Evolutionary conservation across 495 filamentous ascomycete species (phyloP).

Genomic region (Trichocladium antarcticum): DNA sequence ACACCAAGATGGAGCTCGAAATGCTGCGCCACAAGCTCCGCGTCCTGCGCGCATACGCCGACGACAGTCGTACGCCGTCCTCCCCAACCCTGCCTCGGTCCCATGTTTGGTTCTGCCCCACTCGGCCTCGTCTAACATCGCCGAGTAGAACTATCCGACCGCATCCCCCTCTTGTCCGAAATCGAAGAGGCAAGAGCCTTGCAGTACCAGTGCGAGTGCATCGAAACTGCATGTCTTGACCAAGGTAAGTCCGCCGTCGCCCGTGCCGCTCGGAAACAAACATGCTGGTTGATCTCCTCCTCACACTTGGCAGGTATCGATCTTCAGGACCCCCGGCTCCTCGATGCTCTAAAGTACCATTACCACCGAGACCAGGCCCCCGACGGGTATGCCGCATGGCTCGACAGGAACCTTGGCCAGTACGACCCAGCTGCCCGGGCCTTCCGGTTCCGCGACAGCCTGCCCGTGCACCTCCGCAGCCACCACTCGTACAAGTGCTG

Average conservation of each 20-base stretch:
- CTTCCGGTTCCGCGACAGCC: conserved; percentile 31
- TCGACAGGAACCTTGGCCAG: conserved; percentile 35
- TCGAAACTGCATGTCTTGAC: conserved; percentile 38
- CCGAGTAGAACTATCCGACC: conserved; percentile 32
- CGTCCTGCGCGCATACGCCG: conserved; percentile 33
- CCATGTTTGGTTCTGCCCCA: background rate
- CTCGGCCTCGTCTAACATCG: conserved; percentile 21
- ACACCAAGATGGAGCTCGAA: conserved; percentile 35
- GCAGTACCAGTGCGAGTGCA: conserved; percentile 42
- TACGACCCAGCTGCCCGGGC: conserved; percentile 37
- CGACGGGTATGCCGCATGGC: conserved; percentile 35
- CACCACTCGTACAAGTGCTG: conserved; percentile 40
- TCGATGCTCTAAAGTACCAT: conserved; percentile 30
- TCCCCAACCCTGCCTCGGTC: conserved; percentile 1
- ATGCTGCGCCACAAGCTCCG: conserved; percentile 40
- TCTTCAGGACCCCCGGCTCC: conserved; percentile 33
- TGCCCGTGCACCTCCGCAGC: conserved; percentile 29
- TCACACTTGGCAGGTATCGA: conserved; percentile 30
- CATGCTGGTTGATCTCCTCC: conserved; percentile 7
- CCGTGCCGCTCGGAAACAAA: background rate
- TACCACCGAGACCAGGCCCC: conserved; percentile 31
- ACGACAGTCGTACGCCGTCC: conserved; percentile 34
- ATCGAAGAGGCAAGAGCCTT: conserved; percentile 39
- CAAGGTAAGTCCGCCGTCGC: conserved; percentile 30
- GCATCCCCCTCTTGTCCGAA: conserved; percentile 35